Conservation (phyloP, 1,284 basidiomycete genomes). For the Heterobasidion irregulare region DNA sequence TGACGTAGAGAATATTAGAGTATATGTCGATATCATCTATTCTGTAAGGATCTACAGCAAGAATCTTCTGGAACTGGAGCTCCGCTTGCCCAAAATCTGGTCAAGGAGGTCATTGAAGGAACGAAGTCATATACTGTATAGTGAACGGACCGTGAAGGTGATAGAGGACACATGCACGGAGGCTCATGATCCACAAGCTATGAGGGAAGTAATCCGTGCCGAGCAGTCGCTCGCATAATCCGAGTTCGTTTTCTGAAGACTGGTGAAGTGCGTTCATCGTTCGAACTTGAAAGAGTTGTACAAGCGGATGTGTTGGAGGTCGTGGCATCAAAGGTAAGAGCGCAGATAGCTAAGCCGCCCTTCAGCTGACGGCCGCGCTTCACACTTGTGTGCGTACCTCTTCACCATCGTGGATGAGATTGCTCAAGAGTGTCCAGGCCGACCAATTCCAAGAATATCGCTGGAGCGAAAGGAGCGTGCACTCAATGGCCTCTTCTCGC, state of each 20-base stretch:
- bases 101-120: neutral
- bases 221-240: slow-evolving; percentile 72
- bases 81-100: slow-evolving; percentile 84
- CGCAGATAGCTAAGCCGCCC: slow-evolving; percentile 42
- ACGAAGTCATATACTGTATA: neutral
- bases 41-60: slow-evolving; percentile 77
- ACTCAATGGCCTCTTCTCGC: slow-evolving; percentile 83
- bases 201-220: slow-evolving; percentile 68
- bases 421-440: slow-evolving; percentile 78
- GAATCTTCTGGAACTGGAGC: slow-evolving; percentile 75
- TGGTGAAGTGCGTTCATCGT: slow-evolving; percentile 88
- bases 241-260: slow-evolving; percentile 75
- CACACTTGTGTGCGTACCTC: slow-evolving; percentile 46
- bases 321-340: slow-evolving; percentile 59
- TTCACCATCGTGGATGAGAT: slow-evolving; percentile 81
- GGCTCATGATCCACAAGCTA: slow-evolving; percentile 81
- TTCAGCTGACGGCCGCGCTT: neutral
- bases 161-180: slow-evolving; percentile 83
- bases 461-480: slow-evolving; percentile 69
- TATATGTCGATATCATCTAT: slow-evolving; percentile 96
- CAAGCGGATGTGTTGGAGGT: slow-evolving; percentile 60
- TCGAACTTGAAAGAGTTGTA: slow-evolving; percentile 85
- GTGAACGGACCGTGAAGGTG: slow-evolving; percentile 72
- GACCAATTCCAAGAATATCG: slow-evolving; percentile 96
- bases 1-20: slow-evolving; percentile 96